Base-by-base conservation (phyloP, 2,329 filamentous ascomycete genomes). In the Aspergillus hiratsukae region DNA sequence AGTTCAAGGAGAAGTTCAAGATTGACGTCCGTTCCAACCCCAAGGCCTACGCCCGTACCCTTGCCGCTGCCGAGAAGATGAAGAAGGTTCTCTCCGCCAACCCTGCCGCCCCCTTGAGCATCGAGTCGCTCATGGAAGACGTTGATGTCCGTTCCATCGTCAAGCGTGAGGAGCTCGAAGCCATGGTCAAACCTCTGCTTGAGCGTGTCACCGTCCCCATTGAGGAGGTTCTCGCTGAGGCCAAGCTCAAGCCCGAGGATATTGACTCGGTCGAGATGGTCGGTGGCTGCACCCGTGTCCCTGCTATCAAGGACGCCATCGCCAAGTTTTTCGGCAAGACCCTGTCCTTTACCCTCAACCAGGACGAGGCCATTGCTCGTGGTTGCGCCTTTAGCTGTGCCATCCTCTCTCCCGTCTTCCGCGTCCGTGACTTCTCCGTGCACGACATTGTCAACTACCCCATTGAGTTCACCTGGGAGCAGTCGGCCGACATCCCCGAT, bases 21-120 rank as follows among this genome's bases (percentile, higher is more conserved):
- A 89, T 97, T 67, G 92, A 97, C 74, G 93, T 99, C 79, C 85
- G 87, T 76, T 87, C 85, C 65, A 94, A 97, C 80, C 84, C 87
- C 64, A 96, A 96, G 80, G 94, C 93, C 57, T 85, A 88, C 75
- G 86, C 92, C 65, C 91, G 94, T 74, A 90, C 95, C 66, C 83
- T 89, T 45, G 87, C 91, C 60, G 91, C 90, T 56, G 91, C 92
- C 54, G 94, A 99, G 83, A 97, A 96, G 84, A 80, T 96, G 73
- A 99, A 99, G 87, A 97, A 97, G 86, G 87, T 97, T 55, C 82
- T 99, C 55, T 97, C 93, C 37, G 94, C 94, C 73, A 97, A 97
- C 80, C 89, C 92, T 66, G 84, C 89, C 71, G 91, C 93, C 19
- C 91, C 93, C 51, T 78, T 99, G 75, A 97, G 92, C 82, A 95